Evolutionary conservation across 441 rosid genomes (phyloP).

Genomic region (Jatropha multifida): DNA sequence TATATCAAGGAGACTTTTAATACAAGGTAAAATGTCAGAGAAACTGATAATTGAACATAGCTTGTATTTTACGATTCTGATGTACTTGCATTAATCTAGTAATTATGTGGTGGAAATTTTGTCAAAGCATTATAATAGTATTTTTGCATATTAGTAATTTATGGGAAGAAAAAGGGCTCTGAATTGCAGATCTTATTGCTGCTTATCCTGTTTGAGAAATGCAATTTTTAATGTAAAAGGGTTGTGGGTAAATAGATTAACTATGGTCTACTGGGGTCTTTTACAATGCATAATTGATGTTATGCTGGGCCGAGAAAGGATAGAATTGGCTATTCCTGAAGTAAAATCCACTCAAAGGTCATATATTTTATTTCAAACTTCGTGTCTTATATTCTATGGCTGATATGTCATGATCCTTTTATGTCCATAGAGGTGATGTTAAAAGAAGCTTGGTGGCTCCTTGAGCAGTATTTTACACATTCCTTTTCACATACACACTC

Average conservation of each 20-base stretch:
- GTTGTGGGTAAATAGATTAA: not conserved
- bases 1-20: not conserved
- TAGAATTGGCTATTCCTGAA: not conserved
- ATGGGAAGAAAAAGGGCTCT: not conserved
- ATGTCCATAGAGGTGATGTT: not conserved
- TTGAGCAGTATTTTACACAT: not conserved
- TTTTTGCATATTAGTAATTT: not conserved
- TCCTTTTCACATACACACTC: not conserved
- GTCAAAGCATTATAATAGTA: not conserved
- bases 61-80: not conserved
- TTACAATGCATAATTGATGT: not conserved
- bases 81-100: not conserved
- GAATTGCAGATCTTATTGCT: not conserved
- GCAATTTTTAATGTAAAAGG: not conserved
- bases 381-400: not conserved
- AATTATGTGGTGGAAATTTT: not conserved
- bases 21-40: not conserved
- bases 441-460: not conserved
- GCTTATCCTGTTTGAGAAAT: conserved; percentile 1
- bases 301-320: not conserved
- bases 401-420: not conserved
- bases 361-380: not conserved
- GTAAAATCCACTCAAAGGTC: not conserved
- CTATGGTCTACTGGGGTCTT: not conserved
- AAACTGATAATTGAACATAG: not conserved